A percentile compares a stretch with the other conserved stretches of the same genome.
Evolutionary conservation across 805 yeast species (phyloP).

Genomic region (Yueomyces sp.): DNA sequence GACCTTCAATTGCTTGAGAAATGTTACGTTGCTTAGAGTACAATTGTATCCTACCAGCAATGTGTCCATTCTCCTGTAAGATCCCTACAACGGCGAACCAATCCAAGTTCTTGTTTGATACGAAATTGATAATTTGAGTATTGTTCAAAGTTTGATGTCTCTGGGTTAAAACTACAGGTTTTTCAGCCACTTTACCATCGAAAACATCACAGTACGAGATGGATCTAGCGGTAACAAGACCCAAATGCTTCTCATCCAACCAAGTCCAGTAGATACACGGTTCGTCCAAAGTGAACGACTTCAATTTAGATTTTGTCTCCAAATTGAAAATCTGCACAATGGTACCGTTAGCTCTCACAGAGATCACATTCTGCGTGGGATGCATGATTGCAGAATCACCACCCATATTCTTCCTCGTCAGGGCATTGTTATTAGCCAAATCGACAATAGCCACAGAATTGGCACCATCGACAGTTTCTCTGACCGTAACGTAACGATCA

Average conservation of each 20-base stretch:
- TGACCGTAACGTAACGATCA: slow-evolving; percentile 74
- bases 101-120: slow-evolving; percentile 61
- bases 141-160: slow-evolving; percentile 70
- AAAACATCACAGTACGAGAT: slow-evolving; percentile 74
- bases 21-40: slow-evolving; percentile 79
- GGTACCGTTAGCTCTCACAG: slow-evolving; percentile 91
- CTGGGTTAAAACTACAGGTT: slow-evolving; percentile 72
- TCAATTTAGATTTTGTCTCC: slow-evolving; percentile 74
- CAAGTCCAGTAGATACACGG: slow-evolving; percentile 95
- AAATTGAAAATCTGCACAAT: slow-evolving; percentile 90
- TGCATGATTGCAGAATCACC: slow-evolving; percentile 98
- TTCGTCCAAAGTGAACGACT: slow-evolving; percentile 72
- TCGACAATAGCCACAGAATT: slow-evolving; percentile 93
- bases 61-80: slow-evolving; percentile 83
- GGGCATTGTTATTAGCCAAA: slow-evolving; percentile 60
- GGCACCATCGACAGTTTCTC: slow-evolving; percentile 49
- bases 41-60: slow-evolving; percentile 92
- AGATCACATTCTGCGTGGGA: slow-evolving; percentile 77
- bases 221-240: slow-evolving; percentile 68
- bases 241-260: slow-evolving; percentile 61
- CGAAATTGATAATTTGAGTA: slow-evolving; percentile 84
- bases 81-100: slow-evolving; percentile 97
- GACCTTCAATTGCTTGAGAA: slow-evolving; percentile 96
- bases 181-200: slow-evolving; percentile 60
- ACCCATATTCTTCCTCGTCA: slow-evolving; percentile 83